A percentile compares a stretch with the other conserved stretches of the same genome.
These are phyloP conservation scores for Inosperma sp. DNA, from an alignment of 768 basidiomycete species.

Conservation along the genomic window DNA sequence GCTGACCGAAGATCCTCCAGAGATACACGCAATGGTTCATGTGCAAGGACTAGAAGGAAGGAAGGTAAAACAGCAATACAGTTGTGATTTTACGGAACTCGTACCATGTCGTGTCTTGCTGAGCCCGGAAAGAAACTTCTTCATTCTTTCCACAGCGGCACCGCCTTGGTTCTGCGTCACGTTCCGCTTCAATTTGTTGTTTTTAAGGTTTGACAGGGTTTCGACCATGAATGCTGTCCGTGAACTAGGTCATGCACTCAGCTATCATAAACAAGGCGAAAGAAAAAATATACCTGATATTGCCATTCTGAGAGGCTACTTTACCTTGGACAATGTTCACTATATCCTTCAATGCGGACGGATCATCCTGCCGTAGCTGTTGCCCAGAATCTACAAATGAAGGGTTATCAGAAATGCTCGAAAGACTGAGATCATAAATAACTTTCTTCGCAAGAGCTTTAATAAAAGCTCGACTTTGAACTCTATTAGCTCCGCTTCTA, in stretches of 20 bases:
- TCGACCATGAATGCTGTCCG: conserved; percentile 95
- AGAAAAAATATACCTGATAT: conserved; percentile 44
- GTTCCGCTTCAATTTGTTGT: conserved; percentile 74
- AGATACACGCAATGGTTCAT: conserved; percentile 83
- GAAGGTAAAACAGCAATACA: background rate
- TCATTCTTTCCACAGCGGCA: conserved; percentile 80
- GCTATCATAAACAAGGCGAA: background rate
- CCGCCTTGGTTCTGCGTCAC: conserved; percentile 62
- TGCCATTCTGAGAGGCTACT: conserved; percentile 46
- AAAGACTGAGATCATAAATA: background rate
- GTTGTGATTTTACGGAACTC: conserved; percentile 15
- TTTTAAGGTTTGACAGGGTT: conserved; percentile 86
- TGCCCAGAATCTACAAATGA: conserved; percentile 77
- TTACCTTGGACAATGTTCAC: conserved; percentile 75
- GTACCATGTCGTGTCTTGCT: conserved; percentile 73
- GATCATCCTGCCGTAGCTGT: conserved; percentile 89
- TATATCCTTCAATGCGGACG: conserved; percentile 88
- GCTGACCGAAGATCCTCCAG: conserved; percentile 81
- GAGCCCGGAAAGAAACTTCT: conserved; percentile 75
- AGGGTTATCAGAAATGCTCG: conserved; percentile 10
- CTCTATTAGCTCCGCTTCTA: conserved; percentile 64
- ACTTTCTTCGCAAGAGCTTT: conserved; percentile 76
- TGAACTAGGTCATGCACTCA: conserved; percentile 48
- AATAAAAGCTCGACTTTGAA: conserved; percentile 82
- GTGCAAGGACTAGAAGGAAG: conserved; percentile 54